Evolutionary conservation across 148 eudicot genomes (phyloP), one percentile per base, ranked within the genome.

Genomic region (Nyssa sinensis): DNA sequence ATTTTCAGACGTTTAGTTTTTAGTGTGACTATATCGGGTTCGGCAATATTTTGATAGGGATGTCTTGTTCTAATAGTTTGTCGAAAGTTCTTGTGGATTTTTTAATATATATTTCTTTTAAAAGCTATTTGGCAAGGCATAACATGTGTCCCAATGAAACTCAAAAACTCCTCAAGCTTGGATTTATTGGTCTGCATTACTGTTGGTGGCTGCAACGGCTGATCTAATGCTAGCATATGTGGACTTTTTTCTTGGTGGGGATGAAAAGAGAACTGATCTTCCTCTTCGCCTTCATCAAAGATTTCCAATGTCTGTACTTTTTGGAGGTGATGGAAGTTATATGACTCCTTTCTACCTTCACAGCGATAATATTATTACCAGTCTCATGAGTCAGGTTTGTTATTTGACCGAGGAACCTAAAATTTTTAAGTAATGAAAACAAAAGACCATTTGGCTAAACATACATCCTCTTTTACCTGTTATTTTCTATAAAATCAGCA

Each of bases 271-370:
- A 86, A 86, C 77, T 62, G 99, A 93, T 87, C 97, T 89, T 73
- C 99, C 98, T 78, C 97, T 94, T 85, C 90, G 84, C 70, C 91
- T 93, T 33, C 88, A 77, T 62, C 98, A 89, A 78, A 89, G 97
- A 76, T 87, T 96, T 80, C 99, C 99, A 29, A 77, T 96, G 81
- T 87, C 85, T 76, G 74, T 96, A 65, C 84, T 87, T 74, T 96
- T 96, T 81, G 97, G 99, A 70, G 99, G 99, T 49, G 97, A 96
- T 83, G 99, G 99, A 67, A 91, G 98, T 79, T 96, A 89, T 76
- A 91, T 96, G 97, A 84, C 98, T 47, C 98, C 99, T 70, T 86
- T 96, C 81, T 78, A 88, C 19, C 94, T 96, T 64, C 91, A 93
- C 77, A 91, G 90, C 79, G 99, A 96, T 75, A 96, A 93, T 77